Evolutionary conservation across 129 eudicot species (phyloP).

Genomic region (Daucus carota): DNA sequence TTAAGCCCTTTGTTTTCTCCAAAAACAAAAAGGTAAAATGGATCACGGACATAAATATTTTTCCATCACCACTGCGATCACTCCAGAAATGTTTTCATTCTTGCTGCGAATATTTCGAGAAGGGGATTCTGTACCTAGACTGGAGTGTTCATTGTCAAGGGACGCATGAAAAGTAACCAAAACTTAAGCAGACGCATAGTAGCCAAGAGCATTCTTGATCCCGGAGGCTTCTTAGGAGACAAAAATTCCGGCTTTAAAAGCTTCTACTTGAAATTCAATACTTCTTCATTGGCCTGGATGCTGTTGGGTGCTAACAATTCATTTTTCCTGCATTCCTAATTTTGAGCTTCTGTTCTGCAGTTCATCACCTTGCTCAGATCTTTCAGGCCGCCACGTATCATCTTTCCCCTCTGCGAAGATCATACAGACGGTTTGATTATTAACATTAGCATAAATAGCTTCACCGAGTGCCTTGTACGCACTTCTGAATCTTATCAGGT

Average conservation of each 20-base stretch:
- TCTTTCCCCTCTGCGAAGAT: not conserved
- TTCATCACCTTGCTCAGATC: not conserved
- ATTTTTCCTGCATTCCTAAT: not conserved
- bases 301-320: no score
- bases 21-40: conserved; percentile 77
- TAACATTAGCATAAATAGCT: not conserved
- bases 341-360: not conserved
- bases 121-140: conserved; percentile 82
- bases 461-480: not conserved
- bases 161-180: conserved; percentile 70
- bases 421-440: not conserved
- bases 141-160: conserved; percentile 81
- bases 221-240: conserved; percentile 91
- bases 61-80: not conserved
- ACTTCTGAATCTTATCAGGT: conserved; percentile 2
- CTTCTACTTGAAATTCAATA: no score
- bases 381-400: not conserved
- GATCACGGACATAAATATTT: no score
- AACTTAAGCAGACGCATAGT: conserved; percentile 73
- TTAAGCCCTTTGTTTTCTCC: conserved; percentile 69
- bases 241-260: no score
- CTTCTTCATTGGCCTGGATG: no score
- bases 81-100: not conserved
- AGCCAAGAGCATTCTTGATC: conserved; percentile 65
- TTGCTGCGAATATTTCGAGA: conserved; percentile 63